Base-by-base conservation (phyloP, 176 grass and related monocot genomes). In the Zoysia japonica region DNA sequence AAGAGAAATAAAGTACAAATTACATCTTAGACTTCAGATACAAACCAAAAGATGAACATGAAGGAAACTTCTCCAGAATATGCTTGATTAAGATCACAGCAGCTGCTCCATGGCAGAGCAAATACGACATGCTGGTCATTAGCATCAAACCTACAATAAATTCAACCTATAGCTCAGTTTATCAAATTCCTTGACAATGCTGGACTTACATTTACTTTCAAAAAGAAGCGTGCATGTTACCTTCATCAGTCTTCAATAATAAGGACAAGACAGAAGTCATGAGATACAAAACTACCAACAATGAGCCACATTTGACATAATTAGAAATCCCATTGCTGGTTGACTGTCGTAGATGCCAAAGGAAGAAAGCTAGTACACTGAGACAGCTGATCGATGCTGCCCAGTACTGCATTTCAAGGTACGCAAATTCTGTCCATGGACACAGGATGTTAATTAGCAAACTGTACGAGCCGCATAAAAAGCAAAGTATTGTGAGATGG, bases 41-140 rank as follows among this genome's bases (percentile, higher is more conserved):
- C 90, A 85, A 88, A 99, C 96, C 96, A 88, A 99, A 85, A 87
- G 92, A 99, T 91, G 96, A 81, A 63, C 96, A 99, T 75, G 86
- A 95, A 67, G 96, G 96, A 20, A 95, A 99, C 67, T 87, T 93
- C 42, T 65, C 50, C 56, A 99, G 89, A 56, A 95, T 87, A 65
- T 95, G 88, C 37, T 99, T 85, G 78, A 99, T 93, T 82, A 99
- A 85, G 59, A 89, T 76, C 57, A 90, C 90, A 86, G 68, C 79
- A 87, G 90, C 86, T 37, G 75, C n/a, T 52, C 92, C 92, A 84
- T 93, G 86, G 72, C 49, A 87, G 47, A 95, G 80, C 57, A 95
- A 61, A 85, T 89, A 95, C 16, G 74, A 51, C 41, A 80, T 68
- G 66, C 80, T 84, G 61, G 63, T 80, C 55, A 69, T 79, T 43